Conservation (phyloP, 2,329 filamentous ascomycete genomes). For the Ophiostoma populinum region DNA sequence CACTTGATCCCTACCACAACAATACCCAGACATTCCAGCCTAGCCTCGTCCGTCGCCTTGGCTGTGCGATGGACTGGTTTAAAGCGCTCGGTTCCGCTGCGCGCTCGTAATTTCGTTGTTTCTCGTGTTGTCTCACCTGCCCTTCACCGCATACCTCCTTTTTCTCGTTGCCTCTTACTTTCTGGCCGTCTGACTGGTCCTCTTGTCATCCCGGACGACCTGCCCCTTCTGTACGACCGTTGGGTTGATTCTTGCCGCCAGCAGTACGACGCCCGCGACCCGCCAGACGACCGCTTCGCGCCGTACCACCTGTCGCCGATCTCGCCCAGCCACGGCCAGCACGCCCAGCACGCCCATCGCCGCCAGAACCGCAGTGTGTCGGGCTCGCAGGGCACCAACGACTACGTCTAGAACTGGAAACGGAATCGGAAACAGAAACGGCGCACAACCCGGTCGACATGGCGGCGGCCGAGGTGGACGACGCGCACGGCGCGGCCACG, state of each 20-base stretch:
- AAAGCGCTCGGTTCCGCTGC: too few relatives aligned
- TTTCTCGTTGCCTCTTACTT: too few relatives aligned
- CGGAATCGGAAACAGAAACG: not conserved
- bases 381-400: not conserved
- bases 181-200: too few relatives aligned
- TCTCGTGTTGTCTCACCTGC: not conserved
- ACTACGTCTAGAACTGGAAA: not conserved
- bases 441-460: constrained; percentile 17
- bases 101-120: not conserved
- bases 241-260: not conserved
- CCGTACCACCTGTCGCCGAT: too few relatives aligned
- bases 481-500: constrained; percentile 13
- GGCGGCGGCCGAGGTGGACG: constrained; percentile 25
- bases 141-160: not conserved
- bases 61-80: too few relatives aligned
- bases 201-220: too few relatives aligned
- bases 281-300: not conserved
- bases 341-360: not conserved
- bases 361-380: not conserved
- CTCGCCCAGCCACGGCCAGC: too few relatives aligned
- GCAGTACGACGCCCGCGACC: not conserved
- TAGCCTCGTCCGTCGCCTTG: too few relatives aligned
- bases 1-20: too few relatives aligned
- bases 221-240: too few relatives aligned
- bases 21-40: too few relatives aligned